A percentile compares a stretch with the other conserved stretches of the same genome.
These are phyloP conservation scores for Phytophthora constricta DNA, from an alignment of 352 stramenopile genomes.

Conservation along the genomic window DNA sequence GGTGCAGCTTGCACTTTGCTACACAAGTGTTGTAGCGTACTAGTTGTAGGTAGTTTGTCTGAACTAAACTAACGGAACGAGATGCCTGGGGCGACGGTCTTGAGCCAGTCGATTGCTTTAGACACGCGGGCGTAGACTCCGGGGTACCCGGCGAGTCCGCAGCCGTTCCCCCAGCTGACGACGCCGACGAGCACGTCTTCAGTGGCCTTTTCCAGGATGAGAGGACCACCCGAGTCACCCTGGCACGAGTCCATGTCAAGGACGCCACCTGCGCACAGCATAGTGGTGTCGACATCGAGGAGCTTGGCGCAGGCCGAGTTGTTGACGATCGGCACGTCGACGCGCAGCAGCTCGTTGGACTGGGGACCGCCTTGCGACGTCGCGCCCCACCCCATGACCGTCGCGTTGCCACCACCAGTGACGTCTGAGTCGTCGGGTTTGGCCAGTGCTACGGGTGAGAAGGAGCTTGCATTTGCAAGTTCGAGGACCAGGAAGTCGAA, in stretches of 20 bases:
- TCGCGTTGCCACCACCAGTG: conserved; percentile 33
- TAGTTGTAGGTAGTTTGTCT: neutral
- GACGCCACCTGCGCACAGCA: conserved; percentile 66
- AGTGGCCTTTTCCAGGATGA: conserved; percentile 38
- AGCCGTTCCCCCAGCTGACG: conserved; percentile 68
- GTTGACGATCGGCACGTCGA: conserved; percentile 56
- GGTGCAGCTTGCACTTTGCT: neutral
- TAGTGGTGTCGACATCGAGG: conserved; percentile 42
- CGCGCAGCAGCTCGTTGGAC: conserved; percentile 43
- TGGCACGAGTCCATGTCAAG: conserved; percentile 65
- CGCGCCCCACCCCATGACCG: conserved; percentile 51
- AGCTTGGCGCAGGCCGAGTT: conserved; percentile 47
- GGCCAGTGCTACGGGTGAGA: conserved; percentile 43
- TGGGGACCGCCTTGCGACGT: conserved; percentile 27
- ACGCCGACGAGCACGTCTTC: conserved; percentile 55
- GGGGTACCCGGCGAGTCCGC: conserved; percentile 40
- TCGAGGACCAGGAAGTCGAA: conserved; percentile 71
- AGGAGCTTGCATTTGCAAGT: conserved; percentile 45
- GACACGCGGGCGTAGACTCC: conserved; percentile 67
- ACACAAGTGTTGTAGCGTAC: too few relatives aligned
- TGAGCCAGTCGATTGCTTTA: conserved; percentile 34
- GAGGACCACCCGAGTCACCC: conserved; percentile 59
- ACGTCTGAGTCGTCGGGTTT: conserved; percentile 36
- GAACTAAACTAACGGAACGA: conserved; percentile 33
- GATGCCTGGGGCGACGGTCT: conserved; percentile 12